Evolutionary conservation across 1,139 yeast genomes (phyloP), one percentile per base, ranked within the genome.

Genomic region (Geotrichum histeridarum): DNA sequence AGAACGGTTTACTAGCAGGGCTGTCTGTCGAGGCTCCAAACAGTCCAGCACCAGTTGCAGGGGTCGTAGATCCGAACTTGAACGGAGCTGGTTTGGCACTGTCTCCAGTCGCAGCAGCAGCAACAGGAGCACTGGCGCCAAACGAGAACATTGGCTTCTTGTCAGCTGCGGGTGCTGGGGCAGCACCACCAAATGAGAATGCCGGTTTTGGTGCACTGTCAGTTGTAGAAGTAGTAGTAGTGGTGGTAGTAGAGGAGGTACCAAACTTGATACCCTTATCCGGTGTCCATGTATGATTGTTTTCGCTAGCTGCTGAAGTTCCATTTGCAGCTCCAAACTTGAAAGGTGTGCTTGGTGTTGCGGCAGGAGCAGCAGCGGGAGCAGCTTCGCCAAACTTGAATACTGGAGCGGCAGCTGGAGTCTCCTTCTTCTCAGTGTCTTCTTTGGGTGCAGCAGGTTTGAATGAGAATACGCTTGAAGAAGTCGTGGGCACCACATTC

Each of bases 381-480:
- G 62, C 48, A 15, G 68, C 14, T 11, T 30, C 17, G 36, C 46
- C 63, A 49, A 59, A 57, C 12, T 44, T 51, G 55, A 60, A 60
- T 9, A 53, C 51, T 8, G 56, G 35, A 4, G 55, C 33, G 31
- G 57, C 42, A 42, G 49, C 32, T 46, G 42, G 47, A 9, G 32
- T 37, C 2, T 42, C 50, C 36, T 18, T 42, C 42, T 52, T 44
- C 8, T 42, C 18, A 22, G 32, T 15, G 53, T 18, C 18, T 30
- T 27, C 17, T n/a, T 48, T 39, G 11, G 39, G 27, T 50, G 38
- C 39, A 22, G 12, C 22, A 9, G 43, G 17, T 51, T 50, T 31
- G 41, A 60, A 60, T 1, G 56, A 32, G 64, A 87, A 86, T 1
- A 83, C 84, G 1, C 86, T 77, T 52, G 76, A 76, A 49, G 78